Percentiles rank a stretch among this genome's conserved stretches.
Conservation (phyloP, 2,329 filamentous ascomycete genomes). For the Fusarium sp. region DNA sequence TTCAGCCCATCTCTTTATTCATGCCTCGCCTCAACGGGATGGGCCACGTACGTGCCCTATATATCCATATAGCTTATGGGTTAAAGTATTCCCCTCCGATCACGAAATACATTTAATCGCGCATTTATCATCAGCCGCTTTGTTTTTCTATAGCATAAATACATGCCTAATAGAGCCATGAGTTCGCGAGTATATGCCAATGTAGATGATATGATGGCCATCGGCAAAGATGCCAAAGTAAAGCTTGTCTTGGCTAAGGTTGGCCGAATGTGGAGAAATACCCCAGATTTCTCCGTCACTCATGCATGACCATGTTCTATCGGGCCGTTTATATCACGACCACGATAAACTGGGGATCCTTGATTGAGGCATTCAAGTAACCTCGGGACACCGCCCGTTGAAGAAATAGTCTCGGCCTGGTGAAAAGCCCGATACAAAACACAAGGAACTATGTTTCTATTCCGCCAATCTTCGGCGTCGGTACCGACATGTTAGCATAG, state of each 20-base stretch:
- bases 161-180: rapidly evolving
- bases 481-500: background rate
- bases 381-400: rapidly evolving
- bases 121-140: too few species aligned
- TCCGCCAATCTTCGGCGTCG: background rate
- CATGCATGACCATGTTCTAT: background rate
- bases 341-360: background rate
- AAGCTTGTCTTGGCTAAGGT: background rate
- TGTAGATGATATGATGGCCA: too few species aligned
- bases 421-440: rapidly evolving
- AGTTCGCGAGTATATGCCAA: too few species aligned
- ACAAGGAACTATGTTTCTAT: rapidly evolving
- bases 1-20: too few species aligned
- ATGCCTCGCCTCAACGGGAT: too few species aligned
- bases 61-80: too few species aligned
- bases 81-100: too few species aligned
- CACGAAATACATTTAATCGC: too few species aligned
- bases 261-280: background rate
- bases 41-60: too few species aligned
- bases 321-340: background rate
- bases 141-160: background rate
- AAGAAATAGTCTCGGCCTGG: rapidly evolving
- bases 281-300: background rate
- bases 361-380: rapidly evolving
- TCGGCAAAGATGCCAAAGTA: background rate